Conservation (phyloP, 2,329 filamentous ascomycete genomes). For the Neoscytalidium dimidiatum region DNA sequence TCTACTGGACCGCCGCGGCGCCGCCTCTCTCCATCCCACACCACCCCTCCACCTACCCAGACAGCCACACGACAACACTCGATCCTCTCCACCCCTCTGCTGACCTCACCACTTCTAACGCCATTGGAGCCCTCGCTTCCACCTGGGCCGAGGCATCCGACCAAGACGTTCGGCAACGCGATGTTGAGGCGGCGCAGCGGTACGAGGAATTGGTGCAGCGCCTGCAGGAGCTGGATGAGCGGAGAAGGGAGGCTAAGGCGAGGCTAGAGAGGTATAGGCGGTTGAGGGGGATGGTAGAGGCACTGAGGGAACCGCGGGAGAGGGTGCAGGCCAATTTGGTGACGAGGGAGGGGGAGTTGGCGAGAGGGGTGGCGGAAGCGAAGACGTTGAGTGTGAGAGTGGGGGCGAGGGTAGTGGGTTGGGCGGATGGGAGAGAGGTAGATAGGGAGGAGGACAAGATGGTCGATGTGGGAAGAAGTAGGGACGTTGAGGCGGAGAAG, state of each 20-base stretch:
- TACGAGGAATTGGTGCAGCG: slow-evolving; percentile 44
- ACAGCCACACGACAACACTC: not conserved
- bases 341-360: slow-evolving; percentile 65
- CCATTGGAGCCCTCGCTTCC: slow-evolving; percentile 35
- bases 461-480: not conserved
- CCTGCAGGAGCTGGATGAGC: slow-evolving; percentile 51
- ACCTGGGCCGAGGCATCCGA: slow-evolving; percentile 24
- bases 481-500: slow-evolving; percentile 2
- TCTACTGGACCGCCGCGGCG: slow-evolving; percentile 55
- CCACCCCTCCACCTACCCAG: not conserved
- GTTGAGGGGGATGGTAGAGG: slow-evolving; percentile 54
- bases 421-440: not conserved
- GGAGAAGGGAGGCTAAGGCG: slow-evolving; percentile 52
- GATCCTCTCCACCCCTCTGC: not conserved
- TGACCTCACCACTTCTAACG: slow-evolving; percentile 15
- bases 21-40: not conserved
- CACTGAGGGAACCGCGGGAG: slow-evolving; percentile 51
- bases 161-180: slow-evolving; percentile 4
- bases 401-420: slow-evolving; percentile 35
- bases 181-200: slow-evolving; percentile 23
- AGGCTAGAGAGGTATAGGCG: slow-evolving; percentile 51
- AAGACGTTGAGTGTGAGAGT: slow-evolving; percentile 54
- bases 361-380: slow-evolving; percentile 67
- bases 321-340: slow-evolving; percentile 66
- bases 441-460: not conserved